phyloP scores from a whole-genome alignment of 108 stramenopile genomes.

The Cyclostephanos invisitatus region DNA sequence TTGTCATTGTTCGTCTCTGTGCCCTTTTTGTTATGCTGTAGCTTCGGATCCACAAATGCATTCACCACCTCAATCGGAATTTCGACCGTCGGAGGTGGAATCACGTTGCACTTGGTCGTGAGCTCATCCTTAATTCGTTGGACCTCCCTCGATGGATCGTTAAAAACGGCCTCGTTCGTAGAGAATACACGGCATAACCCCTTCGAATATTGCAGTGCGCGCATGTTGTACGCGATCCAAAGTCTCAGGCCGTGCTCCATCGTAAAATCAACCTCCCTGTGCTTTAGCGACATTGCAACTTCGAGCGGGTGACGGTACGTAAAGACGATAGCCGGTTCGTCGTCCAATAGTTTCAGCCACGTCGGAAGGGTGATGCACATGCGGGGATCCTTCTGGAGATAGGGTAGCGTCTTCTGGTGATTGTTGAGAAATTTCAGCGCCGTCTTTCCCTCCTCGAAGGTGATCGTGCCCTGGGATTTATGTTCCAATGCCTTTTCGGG shows the following conservation, averaged over 20 bases:
- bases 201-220: constrained; percentile 72
- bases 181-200: constrained; percentile 79
- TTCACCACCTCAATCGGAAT: constrained; percentile 69
- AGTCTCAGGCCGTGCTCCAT: constrained; percentile 73
- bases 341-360: constrained; percentile 80
- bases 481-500: constrained; percentile 58
- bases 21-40: constrained; percentile 76
- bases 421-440: constrained; percentile 71
- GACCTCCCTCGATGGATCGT: constrained; percentile 67
- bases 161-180: constrained; percentile 76
- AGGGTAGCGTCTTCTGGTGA: constrained; percentile 61
- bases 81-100: constrained; percentile 53
- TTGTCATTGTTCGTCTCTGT: constrained; percentile 10
- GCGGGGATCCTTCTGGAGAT: constrained; percentile 92
- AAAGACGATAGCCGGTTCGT: constrained; percentile 83
- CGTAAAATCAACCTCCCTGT: constrained; percentile 64
- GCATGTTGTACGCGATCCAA: constrained; percentile 90
- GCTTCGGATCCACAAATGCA: constrained; percentile 76
- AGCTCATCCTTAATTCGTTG: constrained; percentile 79
- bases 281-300: constrained; percentile 87
- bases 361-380: constrained; percentile 89
- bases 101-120: constrained; percentile 66
- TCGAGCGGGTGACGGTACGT: constrained; percentile 94
- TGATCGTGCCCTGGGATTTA: constrained; percentile 53
- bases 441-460: constrained; percentile 59